Evolutionary conservation across 306 rosid species (phyloP).

Genomic region (Prunus persica): Prunus_persica_NCBIv2 NC_034009.1:9082501-9083000

Average conservation of each 20-base stretch:
- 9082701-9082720: constrained; percentile 49
- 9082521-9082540: constrained; percentile 56
- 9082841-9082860: constrained; percentile 39
- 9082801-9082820: constrained; percentile 44
- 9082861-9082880: constrained; percentile 44
- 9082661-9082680: constrained; percentile 47
- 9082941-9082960: constrained; percentile 90
- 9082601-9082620: constrained; percentile 63
- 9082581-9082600: constrained; percentile 68
- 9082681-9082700: constrained; percentile 55
- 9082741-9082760: constrained; percentile 44
- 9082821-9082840: constrained; percentile 46
- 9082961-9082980: constrained; percentile 83
- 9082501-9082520: constrained; percentile 8
- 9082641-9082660: constrained; percentile 52
- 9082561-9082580: constrained; percentile 59
- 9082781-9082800: constrained; percentile 49
- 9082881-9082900: constrained; percentile 43
- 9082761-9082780: constrained; percentile 63
- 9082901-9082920: constrained; percentile 52
- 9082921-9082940: constrained; percentile 65
- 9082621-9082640: constrained; percentile 49
- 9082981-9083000: constrained; percentile 93
- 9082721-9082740: constrained; percentile 43
- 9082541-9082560: constrained; percentile 46